Evolutionary conservation across 163 green algal species (phyloP).

Genomic region (Chlorella variabilis): DNA sequence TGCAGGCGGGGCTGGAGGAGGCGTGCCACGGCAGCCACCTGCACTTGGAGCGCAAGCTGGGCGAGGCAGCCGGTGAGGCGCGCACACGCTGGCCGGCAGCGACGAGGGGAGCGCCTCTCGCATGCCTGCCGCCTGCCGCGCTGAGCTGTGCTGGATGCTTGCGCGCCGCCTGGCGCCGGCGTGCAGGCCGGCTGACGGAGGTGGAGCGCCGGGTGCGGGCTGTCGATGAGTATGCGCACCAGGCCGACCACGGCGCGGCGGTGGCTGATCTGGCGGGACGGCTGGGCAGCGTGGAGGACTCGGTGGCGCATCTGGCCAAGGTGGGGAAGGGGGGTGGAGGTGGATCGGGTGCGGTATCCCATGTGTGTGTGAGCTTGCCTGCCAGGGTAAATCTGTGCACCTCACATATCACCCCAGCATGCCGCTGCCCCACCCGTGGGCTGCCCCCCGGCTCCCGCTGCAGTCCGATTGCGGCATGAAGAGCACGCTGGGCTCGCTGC

Average conservation of each 20-base stretch:
- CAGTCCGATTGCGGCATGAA: slow-evolving; percentile 13
- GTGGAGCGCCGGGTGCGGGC: slow-evolving; percentile 17
- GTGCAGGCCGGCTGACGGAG: slow-evolving; percentile 11
- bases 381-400: no score
- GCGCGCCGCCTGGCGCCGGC: background rate
- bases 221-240: slow-evolving; percentile 21
- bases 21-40: slow-evolving; percentile 14
- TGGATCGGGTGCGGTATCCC: no score
- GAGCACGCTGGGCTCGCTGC: slow-evolving; percentile 8
- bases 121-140: background rate
- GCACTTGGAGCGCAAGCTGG: slow-evolving; percentile 5
- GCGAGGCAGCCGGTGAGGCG: slow-evolving; percentile 4
- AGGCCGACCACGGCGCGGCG: background rate
- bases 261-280: slow-evolving; percentile 6
- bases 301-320: slow-evolving; percentile 19
- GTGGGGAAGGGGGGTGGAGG: background rate
- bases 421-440: no score
- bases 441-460: no score
- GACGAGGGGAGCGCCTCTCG: no score
- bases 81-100: background rate
- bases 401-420: no score
- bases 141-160: background rate
- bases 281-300: slow-evolving; percentile 31
- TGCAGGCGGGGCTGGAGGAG: slow-evolving; percentile 10
- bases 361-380: no score